These are phyloP conservation scores for Globisporangium lucens DNA, from an alignment of 352 stramenopile species.

Conservation along the genomic window DNA sequence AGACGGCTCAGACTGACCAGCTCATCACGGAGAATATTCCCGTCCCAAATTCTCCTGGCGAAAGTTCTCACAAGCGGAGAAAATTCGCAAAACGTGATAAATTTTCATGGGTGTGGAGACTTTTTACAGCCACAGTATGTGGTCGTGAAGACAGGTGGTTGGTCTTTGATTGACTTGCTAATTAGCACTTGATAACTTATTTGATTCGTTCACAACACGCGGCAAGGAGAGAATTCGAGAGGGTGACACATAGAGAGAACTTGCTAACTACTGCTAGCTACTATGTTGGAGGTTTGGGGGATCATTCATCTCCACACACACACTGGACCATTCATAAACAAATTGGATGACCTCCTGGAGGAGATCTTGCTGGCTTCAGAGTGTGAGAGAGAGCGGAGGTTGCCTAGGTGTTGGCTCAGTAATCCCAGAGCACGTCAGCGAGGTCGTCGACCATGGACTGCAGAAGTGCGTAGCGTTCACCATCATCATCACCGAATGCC, in stretches of 20 bases:
- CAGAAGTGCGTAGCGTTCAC: conserved; percentile 10
- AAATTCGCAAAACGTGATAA: too few species aligned
- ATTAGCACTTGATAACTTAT: conserved; percentile 7
- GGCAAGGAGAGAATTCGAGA: background rate
- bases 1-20: too few species aligned
- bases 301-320: background rate
- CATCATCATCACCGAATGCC: conserved; percentile 1
- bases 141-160: background rate
- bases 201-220: conserved; percentile 1
- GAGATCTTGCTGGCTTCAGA: background rate
- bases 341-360: background rate
- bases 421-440: conserved; percentile 18
- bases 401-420: background rate
- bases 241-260: background rate
- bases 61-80: too few species aligned
- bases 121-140: background rate
- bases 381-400: too few species aligned
- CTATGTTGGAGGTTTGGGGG: background rate
- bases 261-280: conserved; percentile 3
- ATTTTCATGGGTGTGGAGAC: too few species aligned
- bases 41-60: too few species aligned
- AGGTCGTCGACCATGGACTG: conserved; percentile 18
- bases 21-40: too few species aligned
- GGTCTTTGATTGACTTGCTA: background rate
- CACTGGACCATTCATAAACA: conserved; percentile 9